phyloP scores from a whole-genome alignment of 2,329 filamentous ascomycete species.

The Hawksworthiomyces lignivorus region DNA sequence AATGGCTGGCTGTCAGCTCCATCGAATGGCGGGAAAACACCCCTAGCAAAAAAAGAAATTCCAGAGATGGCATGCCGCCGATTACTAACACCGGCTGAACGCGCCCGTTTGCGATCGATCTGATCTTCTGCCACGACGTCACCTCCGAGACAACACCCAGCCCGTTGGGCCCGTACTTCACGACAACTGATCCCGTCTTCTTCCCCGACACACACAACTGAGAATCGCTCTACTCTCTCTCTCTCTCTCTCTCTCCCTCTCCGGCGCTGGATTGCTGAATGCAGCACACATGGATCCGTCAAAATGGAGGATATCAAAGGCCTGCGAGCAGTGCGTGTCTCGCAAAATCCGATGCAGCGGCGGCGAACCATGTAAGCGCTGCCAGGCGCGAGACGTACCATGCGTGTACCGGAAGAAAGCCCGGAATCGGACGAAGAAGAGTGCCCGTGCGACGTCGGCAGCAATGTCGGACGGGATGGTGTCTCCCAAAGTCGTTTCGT shows the following conservation, averaged over 20 bases:
- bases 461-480: neutral
- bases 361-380: conserved; percentile 13
- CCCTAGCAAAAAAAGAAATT: no score
- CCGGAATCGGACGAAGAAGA: conserved; percentile 13
- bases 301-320: conserved; percentile 15
- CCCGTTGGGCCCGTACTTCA: no score
- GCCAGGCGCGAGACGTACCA: conserved; percentile 8
- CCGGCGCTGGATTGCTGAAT: neutral
- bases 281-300: conserved; percentile 11
- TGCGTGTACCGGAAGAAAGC: conserved; percentile 16
- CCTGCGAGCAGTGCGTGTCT: conserved; percentile 14
- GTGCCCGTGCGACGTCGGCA: neutral
- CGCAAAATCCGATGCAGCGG: conserved; percentile 16
- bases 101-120: no score
- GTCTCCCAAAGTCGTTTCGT: neutral
- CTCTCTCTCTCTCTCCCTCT: neutral
- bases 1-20: no score
- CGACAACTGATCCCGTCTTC: no score
- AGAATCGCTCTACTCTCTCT: no score
- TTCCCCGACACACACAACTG: no score
- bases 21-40: no score
- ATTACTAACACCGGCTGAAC: no score
- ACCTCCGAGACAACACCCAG: no score
- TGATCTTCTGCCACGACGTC: no score
- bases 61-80: no score